Base-by-base conservation (phyloP, 1,139 yeast genomes). In the Hansenula sp. region DNA sequence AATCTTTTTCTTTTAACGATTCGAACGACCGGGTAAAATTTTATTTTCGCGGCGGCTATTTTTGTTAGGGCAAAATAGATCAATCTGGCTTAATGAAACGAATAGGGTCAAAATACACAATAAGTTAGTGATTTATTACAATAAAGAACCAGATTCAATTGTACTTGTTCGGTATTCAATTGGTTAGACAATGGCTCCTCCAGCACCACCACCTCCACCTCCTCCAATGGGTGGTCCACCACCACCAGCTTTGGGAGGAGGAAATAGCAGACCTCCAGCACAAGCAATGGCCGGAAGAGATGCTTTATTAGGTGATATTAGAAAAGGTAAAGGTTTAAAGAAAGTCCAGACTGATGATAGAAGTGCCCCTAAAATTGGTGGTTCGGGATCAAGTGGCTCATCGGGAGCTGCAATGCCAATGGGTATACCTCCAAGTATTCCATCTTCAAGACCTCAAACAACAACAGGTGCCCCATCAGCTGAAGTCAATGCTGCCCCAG, bases 251-350 rank as follows among this genome's bases (percentile, higher is more conserved):
- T 16, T 22, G 12, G 32, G 28, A 14, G 21, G 32, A 12, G 25
- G 29, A n/a, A 31, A 22, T 7, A n/a, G 36, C n/a, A 37, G 38
- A 10, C 37, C 47, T 4, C 39, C 50, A 6, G 34, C 41, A 20
- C 33, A 40, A 11, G 32, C 36, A 59, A 69, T 24, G 62, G 34
- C 71, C 3, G 82, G 82, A 16, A 68, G 94, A 56, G 87, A 84
- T 56, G 97, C 97, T 1, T 69, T 90, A 38, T 69, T 90, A 30
- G 88, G 92, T 28, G 96, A 88, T 60, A 90, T 90, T 50, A 76
- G 90, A 51, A 84, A 86, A 53, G 97, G 97, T 17, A 68, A 71
- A 48, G 68, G 57, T 41, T 71, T 90, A 50, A 88, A 86, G 61
- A 87, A 88, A 53, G 84, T 96, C 0, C 74, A 72, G 34, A 85